These are phyloP conservation scores for Lipomyces yamadae DNA, from an alignment of 805 yeast genomes.

Conservation along the genomic window DNA sequence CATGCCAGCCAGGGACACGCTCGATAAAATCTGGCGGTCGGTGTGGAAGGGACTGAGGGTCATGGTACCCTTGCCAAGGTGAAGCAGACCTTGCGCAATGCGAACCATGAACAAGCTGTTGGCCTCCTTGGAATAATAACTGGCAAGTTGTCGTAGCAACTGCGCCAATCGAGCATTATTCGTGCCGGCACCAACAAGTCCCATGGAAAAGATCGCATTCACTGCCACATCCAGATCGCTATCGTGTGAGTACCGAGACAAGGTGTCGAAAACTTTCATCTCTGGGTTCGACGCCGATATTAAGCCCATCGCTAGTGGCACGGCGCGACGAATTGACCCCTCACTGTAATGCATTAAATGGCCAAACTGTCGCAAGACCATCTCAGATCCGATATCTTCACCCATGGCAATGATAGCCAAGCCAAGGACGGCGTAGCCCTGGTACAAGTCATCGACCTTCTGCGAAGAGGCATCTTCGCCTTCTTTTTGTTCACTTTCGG, in stretches of 20 bases:
- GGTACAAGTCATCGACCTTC: slow-evolving; percentile 62
- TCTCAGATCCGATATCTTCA: slow-evolving; percentile 96
- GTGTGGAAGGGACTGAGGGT: slow-evolving; percentile 86
- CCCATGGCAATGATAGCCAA: slow-evolving; percentile 96
- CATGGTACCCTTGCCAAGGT: slow-evolving; percentile 94
- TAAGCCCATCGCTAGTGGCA: slow-evolving; percentile 97
- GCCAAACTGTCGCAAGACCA: slow-evolving; percentile 95
- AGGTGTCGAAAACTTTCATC: slow-evolving; percentile 94
- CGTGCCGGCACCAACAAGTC: slow-evolving; percentile 97
- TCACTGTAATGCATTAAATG: slow-evolving; percentile 98
- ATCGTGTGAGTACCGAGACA: slow-evolving; percentile 96
- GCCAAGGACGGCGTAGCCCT: slow-evolving; percentile 92
- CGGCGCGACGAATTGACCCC: slow-evolving; percentile 86
- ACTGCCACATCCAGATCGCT: slow-evolving; percentile 91
- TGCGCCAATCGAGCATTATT: slow-evolving; percentile 98
- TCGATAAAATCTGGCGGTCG: slow-evolving; percentile 84
- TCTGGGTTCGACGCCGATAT: slow-evolving; percentile 93
- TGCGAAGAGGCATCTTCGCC: slow-evolving; percentile 44
- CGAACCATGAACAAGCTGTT: slow-evolving; percentile 91
- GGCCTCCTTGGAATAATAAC: slow-evolving; percentile 87
- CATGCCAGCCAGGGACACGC: slow-evolving; percentile 86
- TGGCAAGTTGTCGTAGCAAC: slow-evolving; percentile 89
- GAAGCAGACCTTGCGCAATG: slow-evolving; percentile 92
- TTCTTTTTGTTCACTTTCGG: slow-evolving; percentile 46
- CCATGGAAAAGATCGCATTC: slow-evolving; percentile 96